A percentile compares a stretch with the other conserved stretches of the same genome.
Evolutionary conservation across 2,329 filamentous ascomycete genomes (phyloP).

Genomic region (Coniochaeta sp.): DNA sequence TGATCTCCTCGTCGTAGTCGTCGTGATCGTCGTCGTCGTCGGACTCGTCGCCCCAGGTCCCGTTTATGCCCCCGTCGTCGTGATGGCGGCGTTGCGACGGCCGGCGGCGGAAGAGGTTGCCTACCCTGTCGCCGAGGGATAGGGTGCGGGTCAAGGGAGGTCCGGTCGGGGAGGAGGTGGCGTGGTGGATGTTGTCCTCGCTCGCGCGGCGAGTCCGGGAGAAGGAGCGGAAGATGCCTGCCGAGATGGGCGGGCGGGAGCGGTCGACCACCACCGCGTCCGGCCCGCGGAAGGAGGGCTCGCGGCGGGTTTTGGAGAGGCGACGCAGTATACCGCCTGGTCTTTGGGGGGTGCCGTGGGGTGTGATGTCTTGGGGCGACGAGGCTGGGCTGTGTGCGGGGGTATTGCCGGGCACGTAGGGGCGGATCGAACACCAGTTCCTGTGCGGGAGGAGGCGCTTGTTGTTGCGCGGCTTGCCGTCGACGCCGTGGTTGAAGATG

Average conservation of each 20-base stretch:
- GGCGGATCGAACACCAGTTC: slow-evolving; percentile 91
- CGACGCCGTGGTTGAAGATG: slow-evolving; percentile 82
- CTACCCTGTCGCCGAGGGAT: slow-evolving; percentile 12
- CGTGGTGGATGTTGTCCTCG: slow-evolving; percentile 12
- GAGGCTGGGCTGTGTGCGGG: slow-evolving; percentile 60
- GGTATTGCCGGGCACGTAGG: slow-evolving; percentile 72
- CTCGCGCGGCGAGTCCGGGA: slow-evolving; percentile 13
- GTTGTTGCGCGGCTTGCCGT: slow-evolving; percentile 85
- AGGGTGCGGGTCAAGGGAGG: slow-evolving; percentile 12
- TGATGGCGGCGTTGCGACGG: slow-evolving; percentile 26
- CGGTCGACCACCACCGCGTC: slow-evolving; percentile 13
- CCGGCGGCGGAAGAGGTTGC: slow-evolving; percentile 30
- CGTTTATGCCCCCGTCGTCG: slow-evolving; percentile 49
- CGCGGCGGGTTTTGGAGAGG: slow-evolving; percentile 14
- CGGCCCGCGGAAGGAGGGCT: slow-evolving; percentile 13
- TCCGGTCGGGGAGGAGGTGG: slow-evolving; percentile 1
- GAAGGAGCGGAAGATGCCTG: slow-evolving; percentile 13
- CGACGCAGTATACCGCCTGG: slow-evolving; percentile 19
- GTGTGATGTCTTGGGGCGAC: slow-evolving; percentile 35
- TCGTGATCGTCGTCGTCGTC: slow-evolving; percentile 34
- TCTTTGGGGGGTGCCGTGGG: slow-evolving; percentile 32
- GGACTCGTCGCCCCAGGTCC: slow-evolving; percentile 40
- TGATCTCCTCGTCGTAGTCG: slow-evolving; percentile 20
- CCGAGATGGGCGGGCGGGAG: slow-evolving; percentile 15
- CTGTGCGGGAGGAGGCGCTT: slow-evolving; percentile 79